phyloP scores from a whole-genome alignment of 2,329 filamentous ascomycete species.

The Penicillium sp. region DNA sequence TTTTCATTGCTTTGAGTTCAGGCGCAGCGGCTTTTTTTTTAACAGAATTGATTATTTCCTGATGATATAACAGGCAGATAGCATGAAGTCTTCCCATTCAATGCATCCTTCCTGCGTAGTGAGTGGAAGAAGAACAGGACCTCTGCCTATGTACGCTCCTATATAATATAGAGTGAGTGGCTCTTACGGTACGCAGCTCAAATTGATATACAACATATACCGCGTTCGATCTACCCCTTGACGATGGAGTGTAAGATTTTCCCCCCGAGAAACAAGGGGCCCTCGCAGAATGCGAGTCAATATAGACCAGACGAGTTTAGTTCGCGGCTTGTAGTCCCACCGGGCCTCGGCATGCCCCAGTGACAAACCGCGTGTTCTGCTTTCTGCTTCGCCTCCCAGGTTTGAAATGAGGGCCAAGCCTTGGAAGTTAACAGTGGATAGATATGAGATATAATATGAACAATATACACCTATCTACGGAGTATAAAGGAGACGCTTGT shows the following conservation, averaged over 20 bases:
- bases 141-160: not conserved
- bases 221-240: not conserved
- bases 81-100: not conserved
- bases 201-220: not conserved
- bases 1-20: not conserved
- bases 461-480: too few relatives aligned
- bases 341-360: constrained; percentile 4
- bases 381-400: not conserved
- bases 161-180: not conserved
- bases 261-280: not conserved
- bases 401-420: not conserved
- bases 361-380: constrained; percentile 1
- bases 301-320: not conserved
- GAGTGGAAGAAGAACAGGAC: not conserved
- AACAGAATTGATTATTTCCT: not conserved
- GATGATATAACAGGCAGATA: not conserved
- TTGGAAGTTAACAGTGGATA: not conserved
- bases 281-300: not conserved
- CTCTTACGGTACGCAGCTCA: not conserved
- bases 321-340: not conserved
- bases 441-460: not conserved
- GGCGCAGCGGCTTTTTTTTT: constrained; percentile 1
- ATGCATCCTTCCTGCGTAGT: not conserved
- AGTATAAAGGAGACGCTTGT: not conserved
- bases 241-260: not conserved